Evolutionary conservation across 2,329 filamentous ascomycete species (phyloP).

Genomic region (Penicillium sclerotiorum): DNA sequence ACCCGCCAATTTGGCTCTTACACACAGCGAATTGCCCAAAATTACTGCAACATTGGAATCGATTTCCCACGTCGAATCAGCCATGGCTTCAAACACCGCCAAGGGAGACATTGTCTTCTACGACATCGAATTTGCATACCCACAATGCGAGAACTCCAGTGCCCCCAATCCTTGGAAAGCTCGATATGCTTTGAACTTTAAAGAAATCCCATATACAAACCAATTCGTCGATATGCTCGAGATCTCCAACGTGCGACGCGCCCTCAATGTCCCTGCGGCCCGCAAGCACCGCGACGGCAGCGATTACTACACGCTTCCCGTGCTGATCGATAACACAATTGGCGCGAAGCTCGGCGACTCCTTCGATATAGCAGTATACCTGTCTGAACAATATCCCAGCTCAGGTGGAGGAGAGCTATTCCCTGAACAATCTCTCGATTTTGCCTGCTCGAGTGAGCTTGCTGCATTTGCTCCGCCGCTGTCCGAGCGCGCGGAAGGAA

Average conservation of each 20-base stretch:
- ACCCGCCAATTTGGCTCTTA: too few species aligned
- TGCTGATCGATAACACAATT: constrained; percentile 54
- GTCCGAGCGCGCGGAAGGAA: constrained; percentile 28
- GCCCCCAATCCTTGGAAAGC: constrained; percentile 58
- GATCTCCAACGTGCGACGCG: constrained; percentile 52
- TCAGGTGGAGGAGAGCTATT: constrained; percentile 53
- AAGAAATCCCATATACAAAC: constrained; percentile 51
- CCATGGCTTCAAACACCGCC: too few species aligned
- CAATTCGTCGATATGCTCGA: constrained; percentile 58
- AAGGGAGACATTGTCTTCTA: too few species aligned
- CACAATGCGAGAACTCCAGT: too few species aligned
- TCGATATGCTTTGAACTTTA: constrained; percentile 56
- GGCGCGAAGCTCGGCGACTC: constrained; percentile 58
- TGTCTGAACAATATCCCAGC: constrained; percentile 56
- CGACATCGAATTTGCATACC: too few species aligned
- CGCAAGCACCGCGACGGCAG: constrained; percentile 60
- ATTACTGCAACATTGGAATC: too few species aligned
- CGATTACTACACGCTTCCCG: constrained; percentile 64
- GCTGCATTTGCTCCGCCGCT: constrained; percentile 41
- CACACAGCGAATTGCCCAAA: too few species aligned
- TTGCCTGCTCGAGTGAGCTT: constrained; percentile 32
- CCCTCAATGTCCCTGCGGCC: constrained; percentile 51
- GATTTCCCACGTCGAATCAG: too few species aligned
- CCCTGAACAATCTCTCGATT: constrained; percentile 48
- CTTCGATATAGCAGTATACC: constrained; percentile 66